A percentile compares a stretch with the other conserved stretches of the same genome.
These are phyloP conservation scores for Coemansia sp. DNA, from an alignment of 192 early-diverging fungal genomes.

Conservation along the genomic window DNA sequence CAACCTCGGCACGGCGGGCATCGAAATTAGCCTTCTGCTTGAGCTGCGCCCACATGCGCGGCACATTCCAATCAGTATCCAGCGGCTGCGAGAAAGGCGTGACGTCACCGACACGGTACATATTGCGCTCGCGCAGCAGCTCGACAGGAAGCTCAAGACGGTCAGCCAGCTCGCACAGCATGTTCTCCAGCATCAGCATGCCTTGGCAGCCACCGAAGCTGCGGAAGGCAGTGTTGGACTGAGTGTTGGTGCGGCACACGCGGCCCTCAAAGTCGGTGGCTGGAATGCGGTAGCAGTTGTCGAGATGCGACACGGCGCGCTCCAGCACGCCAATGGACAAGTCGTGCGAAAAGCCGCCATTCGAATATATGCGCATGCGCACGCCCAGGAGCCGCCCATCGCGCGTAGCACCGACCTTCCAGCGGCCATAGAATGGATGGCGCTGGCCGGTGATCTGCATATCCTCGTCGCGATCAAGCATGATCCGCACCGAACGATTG, in stretches of 20 bases:
- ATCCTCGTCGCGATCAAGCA: constrained; percentile 84
- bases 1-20: constrained; percentile 57
- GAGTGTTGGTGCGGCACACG: constrained; percentile 78
- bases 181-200: constrained; percentile 77
- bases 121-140: constrained; percentile 64
- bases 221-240: constrained; percentile 86
- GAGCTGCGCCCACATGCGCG: constrained; percentile 68
- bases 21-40: constrained; percentile 56
- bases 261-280: constrained; percentile 64
- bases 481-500: constrained; percentile 65
- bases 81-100: constrained; percentile 73
- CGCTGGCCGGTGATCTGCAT: constrained; percentile 73
- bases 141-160: constrained; percentile 62
- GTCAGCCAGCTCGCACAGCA: constrained; percentile 77
- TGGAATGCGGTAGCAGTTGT: constrained; percentile 80
- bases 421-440: constrained; percentile 77
- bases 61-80: constrained; percentile 67
- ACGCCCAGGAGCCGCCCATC: constrained; percentile 68
- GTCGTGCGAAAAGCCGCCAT: constrained; percentile 68
- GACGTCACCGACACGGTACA: constrained; percentile 67
- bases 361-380: constrained; percentile 59
- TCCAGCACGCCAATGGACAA: constrained; percentile 69
- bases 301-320: constrained; percentile 69
- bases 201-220: constrained; percentile 86
- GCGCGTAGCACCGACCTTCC: constrained; percentile 69